Percentiles rank a stretch among this genome's conserved stretches.
Conservation (phyloP, 805 yeast species). For the Kodamaea fukazawae region DNA sequence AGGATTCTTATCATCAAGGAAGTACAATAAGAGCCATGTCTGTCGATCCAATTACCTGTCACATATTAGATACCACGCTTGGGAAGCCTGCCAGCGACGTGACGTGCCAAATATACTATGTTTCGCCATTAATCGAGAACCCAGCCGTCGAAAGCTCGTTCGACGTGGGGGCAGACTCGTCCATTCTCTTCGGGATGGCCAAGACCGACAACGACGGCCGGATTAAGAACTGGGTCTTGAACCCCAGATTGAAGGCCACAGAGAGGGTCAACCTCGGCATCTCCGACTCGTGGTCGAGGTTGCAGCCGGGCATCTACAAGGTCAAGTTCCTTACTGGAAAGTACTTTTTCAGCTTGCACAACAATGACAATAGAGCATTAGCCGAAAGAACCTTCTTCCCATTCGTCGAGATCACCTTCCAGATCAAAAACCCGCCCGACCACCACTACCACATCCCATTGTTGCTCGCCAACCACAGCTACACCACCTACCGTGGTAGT, state of each 20-base stretch:
- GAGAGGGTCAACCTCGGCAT: constrained; percentile 29
- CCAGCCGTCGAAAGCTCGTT: constrained; percentile 27
- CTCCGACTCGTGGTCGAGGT: constrained; percentile 40
- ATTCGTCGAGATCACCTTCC: constrained; percentile 75
- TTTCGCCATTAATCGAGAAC: constrained; percentile 24
- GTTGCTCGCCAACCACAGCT: constrained; percentile 78
- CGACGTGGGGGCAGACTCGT: constrained; percentile 18
- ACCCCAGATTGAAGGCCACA: constrained; percentile 28
- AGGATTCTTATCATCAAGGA: not conserved
- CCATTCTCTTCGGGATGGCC: constrained; percentile 53
- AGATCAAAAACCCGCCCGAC: constrained; percentile 63
- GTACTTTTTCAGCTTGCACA: constrained; percentile 45
- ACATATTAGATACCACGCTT: constrained; percentile 75
- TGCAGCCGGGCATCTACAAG: constrained; percentile 66
- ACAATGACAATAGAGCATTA: constrained; percentile 11
- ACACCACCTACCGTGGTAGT: constrained; percentile 88
- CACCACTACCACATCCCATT: constrained; percentile 89
- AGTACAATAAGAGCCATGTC: constrained; percentile 3
- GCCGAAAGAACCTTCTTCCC: constrained; percentile 72
- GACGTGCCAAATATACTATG: constrained; percentile 55
- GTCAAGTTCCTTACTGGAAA: constrained; percentile 74
- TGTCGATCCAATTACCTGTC: constrained; percentile 75
- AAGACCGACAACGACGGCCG: constrained; percentile 82
- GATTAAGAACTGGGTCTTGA: constrained; percentile 60
- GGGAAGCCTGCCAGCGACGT: constrained; percentile 84